Conservation (phyloP, 805 yeast species). For the Candida silvicultrix region DNA sequence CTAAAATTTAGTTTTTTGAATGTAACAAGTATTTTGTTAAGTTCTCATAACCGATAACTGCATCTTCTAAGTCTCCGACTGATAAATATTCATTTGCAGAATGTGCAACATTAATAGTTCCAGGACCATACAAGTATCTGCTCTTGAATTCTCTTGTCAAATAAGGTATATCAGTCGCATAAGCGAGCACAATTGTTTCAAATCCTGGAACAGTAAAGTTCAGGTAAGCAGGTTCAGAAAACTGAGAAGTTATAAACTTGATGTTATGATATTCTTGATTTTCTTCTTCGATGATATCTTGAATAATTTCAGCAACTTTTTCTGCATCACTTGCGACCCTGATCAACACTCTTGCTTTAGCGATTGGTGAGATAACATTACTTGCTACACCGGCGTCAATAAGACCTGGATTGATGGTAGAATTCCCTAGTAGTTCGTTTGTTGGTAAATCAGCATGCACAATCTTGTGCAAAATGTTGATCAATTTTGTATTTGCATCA, state of each 20-base stretch:
- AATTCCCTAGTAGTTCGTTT: constrained; percentile 45
- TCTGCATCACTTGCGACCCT: constrained; percentile 44
- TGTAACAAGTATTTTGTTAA: constrained; percentile 12
- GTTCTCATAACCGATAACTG: constrained; percentile 46
- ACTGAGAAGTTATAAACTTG: constrained; percentile 16
- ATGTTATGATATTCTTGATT: constrained; percentile 18
- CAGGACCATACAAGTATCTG: constrained; percentile 62
- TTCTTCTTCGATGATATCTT: constrained; percentile 27
- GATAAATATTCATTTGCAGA: constrained; percentile 49
- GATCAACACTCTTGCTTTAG: constrained; percentile 38
- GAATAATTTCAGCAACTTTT: constrained; percentile 18
- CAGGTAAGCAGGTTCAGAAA: constrained; percentile 27
- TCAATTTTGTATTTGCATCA: constrained; percentile 46
- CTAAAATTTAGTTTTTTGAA: too few relatives aligned
- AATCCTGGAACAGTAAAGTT: constrained; percentile 64
- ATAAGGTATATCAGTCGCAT: constrained; percentile 49
- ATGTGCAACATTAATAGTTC: constrained; percentile 56
- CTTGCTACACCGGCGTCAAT: constrained; percentile 57
- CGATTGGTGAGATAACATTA: constrained; percentile 54
- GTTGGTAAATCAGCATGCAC: constrained; percentile 36
- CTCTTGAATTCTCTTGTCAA: constrained; percentile 22
- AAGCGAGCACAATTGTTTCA: constrained; percentile 42
- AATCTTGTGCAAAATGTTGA: constrained; percentile 42
- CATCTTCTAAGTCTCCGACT: constrained; percentile 37
- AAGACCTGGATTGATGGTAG: constrained; percentile 52